Percentiles rank a stretch among this genome's conserved stretches.
phyloP scores from a whole-genome alignment of 495 filamentous ascomycete genomes.

The Cryomyces minteri region DNA sequence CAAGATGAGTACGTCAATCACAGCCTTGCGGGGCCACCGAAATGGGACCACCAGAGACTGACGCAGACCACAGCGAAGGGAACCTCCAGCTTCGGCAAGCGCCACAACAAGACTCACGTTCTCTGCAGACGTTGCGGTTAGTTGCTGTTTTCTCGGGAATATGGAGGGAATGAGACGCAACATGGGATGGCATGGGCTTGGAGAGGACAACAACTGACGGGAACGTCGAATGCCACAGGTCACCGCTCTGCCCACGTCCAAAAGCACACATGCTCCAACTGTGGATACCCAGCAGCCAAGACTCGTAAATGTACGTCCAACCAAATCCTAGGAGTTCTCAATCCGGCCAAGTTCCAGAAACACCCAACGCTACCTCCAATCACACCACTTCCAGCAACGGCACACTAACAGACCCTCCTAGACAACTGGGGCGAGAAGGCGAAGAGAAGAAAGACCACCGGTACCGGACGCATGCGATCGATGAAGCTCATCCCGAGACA shows the following conservation, averaged over 20 bases:
- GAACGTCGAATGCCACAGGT: slow-evolving; percentile 30
- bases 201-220: slow-evolving; percentile 17
- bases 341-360: too few species aligned
- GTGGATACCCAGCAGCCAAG: slow-evolving; percentile 94
- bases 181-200: not conserved
- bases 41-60: slow-evolving; percentile 15
- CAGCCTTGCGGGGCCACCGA: not conserved
- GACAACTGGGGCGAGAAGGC: slow-evolving; percentile 99
- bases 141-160: slow-evolving; percentile 22
- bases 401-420: slow-evolving; percentile 21
- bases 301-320: slow-evolving; percentile 85
- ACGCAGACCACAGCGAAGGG: slow-evolving; percentile 55
- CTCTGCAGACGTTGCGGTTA: slow-evolving; percentile 98
- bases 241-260: slow-evolving; percentile 96
- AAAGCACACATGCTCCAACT: slow-evolving; percentile 94
- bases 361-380: not conserved
- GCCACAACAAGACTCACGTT: slow-evolving; percentile 99
- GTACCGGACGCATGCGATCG: slow-evolving; percentile 82
- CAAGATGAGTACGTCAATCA: slow-evolving; percentile 38
- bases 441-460: slow-evolving; percentile 98
- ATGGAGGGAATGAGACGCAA: slow-evolving; percentile 3
- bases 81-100: slow-evolving; percentile 93
- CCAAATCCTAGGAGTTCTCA: not conserved
- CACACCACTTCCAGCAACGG: not conserved
- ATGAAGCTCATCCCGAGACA: slow-evolving; percentile 75